These are phyloP conservation scores for Venustampulla echinocandica DNA, from an alignment of 495 filamentous ascomycete genomes.

Conservation along the genomic window DNA sequence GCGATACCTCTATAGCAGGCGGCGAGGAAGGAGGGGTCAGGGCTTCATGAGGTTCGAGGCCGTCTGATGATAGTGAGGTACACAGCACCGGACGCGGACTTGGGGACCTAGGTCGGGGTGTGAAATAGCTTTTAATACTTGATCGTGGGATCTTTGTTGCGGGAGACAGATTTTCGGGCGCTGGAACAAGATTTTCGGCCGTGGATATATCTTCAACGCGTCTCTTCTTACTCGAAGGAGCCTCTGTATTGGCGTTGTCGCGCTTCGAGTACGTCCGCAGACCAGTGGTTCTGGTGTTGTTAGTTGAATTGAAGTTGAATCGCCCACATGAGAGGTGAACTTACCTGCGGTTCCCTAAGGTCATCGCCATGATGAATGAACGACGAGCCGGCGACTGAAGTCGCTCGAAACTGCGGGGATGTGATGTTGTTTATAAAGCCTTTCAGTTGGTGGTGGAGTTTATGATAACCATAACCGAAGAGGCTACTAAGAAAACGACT, in stretches of 20 bases:
- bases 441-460: too few species aligned
- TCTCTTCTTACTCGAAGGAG: constrained; percentile 6
- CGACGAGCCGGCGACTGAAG: too few species aligned
- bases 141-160: not conserved
- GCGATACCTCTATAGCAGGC: not conserved
- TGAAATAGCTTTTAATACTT: constrained; percentile 21
- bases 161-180: not conserved
- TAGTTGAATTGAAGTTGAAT: constrained; percentile 3
- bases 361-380: constrained; percentile 7
- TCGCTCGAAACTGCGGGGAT: too few species aligned
- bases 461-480: too few species aligned
- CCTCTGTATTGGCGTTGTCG: constrained; percentile 5
- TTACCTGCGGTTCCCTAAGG: not conserved
- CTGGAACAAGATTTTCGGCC: not conserved
- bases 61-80: not conserved
- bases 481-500: too few species aligned
- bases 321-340: not conserved
- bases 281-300: not conserved
- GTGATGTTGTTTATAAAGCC: not conserved
- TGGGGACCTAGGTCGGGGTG: constrained; percentile 12
- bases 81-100: not conserved
- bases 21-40: not conserved
- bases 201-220: not conserved
- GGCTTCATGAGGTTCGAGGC: not conserved
- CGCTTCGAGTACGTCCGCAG: constrained; percentile 19